Base-by-base conservation (phyloP, 176 grass and related monocot genomes). In the Hordeum marinum region DNA sequence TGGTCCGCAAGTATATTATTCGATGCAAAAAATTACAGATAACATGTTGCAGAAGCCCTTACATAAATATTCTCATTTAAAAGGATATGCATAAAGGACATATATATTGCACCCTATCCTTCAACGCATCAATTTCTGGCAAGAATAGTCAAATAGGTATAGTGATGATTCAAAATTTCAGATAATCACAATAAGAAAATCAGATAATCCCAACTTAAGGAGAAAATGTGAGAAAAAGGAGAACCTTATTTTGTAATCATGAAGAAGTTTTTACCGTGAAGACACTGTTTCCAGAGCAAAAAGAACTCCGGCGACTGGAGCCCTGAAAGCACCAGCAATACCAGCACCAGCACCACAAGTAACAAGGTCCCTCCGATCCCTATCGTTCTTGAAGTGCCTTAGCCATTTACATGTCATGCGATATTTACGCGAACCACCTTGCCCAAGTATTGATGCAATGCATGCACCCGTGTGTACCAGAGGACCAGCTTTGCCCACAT, bases 401-500 rank as follows among this genome's bases (percentile, higher is more conserved):
- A 99, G 85, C 96, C 96, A 99, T 85, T 72, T 87, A 77, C 85
- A 92, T 73, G 93, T 95, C 46, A 95, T 67, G 26, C 48, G 78
- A 79, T 99, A 93, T 80, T 92, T 92, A 18, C 82, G 88, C 45
- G 95, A 98, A 64, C 96, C 91, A 9, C 93, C 96, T 89, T 95
- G 96, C 14, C 89, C 93, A 37, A 99, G 86, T 78, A 99, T 87
- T 41, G 93, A 95, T 83, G 96, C 93, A 77, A 99, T 94, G 84
- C 96, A 99, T 37, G 93, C 89, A 24, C 93, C 88, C 42, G 71
- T 90, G 75, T 99, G 96, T 52, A 96, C 86, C n/a, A 99, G 66
- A 45, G 96, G 96, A 41, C 96, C 96, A 66, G 96, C 96, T 87
- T 99, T 99, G 24, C 96, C 96, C 50, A 99, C 87, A 85, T 94